Percentiles rank a stretch among this genome's conserved stretches.
phyloP scores from a whole-genome alignment of 1,139 yeast genomes.

The Kluyveromyces sp. region DNA sequence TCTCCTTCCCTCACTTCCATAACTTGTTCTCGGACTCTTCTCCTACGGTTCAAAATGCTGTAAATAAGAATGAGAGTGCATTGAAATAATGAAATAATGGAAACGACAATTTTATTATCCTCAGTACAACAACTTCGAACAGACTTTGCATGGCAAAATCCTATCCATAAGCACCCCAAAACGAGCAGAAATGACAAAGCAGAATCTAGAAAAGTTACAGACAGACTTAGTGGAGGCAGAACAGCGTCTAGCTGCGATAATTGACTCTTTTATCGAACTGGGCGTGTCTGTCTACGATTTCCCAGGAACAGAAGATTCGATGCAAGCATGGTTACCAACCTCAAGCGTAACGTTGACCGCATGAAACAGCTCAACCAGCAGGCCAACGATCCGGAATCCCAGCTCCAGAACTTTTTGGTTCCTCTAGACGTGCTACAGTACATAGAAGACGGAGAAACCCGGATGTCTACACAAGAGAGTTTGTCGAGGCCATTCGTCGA shows the following conservation, averaged over 20 bases:
- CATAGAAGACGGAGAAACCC: conserved; percentile 93
- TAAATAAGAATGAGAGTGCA: no score
- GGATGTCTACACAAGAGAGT: conserved; percentile 92
- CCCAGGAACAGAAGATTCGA: conserved; percentile 69
- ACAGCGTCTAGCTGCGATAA: conserved; percentile 56
- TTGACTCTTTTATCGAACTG: conserved; percentile 81
- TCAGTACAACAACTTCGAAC: no score
- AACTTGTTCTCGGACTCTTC: no score
- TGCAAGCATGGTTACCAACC: conserved; percentile 40
- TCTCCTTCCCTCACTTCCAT: no score
- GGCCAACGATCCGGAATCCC: conserved; percentile 27
- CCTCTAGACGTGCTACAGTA: conserved; percentile 76
- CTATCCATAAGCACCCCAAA: no score
- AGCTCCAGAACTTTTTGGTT: conserved; percentile 39
- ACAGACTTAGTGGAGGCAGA: conserved; percentile 43
- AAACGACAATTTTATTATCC: no score
- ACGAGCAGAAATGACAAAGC: conserved; percentile 2
- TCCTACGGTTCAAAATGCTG: no score
- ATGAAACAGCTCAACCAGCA: conserved; percentile 26
- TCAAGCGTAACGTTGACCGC: conserved; percentile 33
- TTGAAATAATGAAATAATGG: no score
- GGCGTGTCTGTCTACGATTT: conserved; percentile 92
- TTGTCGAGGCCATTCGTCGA: conserved; percentile 83
- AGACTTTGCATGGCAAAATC: no score
- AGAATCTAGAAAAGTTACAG: conserved; percentile 20